Conservation (phyloP, 2,329 filamentous ascomycete genomes). For the Hyphodiscus sp. region DNA sequence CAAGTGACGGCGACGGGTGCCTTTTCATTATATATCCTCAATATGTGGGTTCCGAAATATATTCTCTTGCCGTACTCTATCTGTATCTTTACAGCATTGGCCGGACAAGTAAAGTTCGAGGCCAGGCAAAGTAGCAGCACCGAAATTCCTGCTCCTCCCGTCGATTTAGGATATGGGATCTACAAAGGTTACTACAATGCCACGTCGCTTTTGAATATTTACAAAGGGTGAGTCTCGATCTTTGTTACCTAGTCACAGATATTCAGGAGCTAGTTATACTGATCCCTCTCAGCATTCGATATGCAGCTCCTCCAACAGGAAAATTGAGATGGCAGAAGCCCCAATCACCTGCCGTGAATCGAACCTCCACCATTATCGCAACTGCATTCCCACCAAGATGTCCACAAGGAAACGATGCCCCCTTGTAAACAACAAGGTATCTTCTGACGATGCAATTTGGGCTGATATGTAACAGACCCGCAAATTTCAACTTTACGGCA, state of each 20-base stretch:
- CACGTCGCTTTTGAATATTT: constrained; percentile 36
- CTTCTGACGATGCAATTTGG: constrained; percentile 24
- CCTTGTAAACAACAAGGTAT: not conserved
- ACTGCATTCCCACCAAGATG: constrained; percentile 27
- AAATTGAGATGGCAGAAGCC: constrained; percentile 38
- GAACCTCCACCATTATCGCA: constrained; percentile 19
- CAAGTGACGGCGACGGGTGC: too few relatives aligned
- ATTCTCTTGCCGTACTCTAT: too few relatives aligned
- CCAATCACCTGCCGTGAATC: constrained; percentile 21
- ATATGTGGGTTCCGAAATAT: too few relatives aligned
- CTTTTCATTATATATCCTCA: too few relatives aligned
- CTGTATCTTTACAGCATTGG: too few relatives aligned
- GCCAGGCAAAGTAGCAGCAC: too few relatives aligned
- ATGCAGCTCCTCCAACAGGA: constrained; percentile 36
- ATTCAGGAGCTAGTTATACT: not conserved
- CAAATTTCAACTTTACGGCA: constrained; percentile 8
- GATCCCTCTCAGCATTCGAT: constrained; percentile 29
- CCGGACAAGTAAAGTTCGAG: too few relatives aligned
- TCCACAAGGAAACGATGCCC: constrained; percentile 27
- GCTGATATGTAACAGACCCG: not conserved
- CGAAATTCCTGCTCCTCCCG: constrained; percentile 8
- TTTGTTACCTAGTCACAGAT: not conserved
- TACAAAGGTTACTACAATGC: constrained; percentile 39
- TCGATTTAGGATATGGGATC: constrained; percentile 40
- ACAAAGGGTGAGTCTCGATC: constrained; percentile 38